phyloP scores from a whole-genome alignment of 345 rosid species.

The Salix brachista region DNA sequence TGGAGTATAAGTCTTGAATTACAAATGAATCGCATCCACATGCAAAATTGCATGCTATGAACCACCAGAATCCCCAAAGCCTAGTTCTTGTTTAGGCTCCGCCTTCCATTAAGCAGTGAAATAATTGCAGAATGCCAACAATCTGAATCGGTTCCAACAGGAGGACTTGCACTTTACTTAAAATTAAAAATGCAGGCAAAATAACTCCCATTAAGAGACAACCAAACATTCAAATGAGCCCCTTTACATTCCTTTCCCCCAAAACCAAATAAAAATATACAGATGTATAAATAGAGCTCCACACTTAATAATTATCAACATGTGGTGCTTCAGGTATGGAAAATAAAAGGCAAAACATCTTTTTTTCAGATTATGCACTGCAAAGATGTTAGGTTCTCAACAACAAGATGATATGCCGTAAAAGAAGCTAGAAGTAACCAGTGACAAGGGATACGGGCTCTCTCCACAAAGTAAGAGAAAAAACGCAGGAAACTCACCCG shows the following conservation, averaged over 20 bases:
- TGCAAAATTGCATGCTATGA: neutral
- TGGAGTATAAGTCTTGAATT: neutral
- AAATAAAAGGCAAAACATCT: neutral
- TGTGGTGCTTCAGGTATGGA: neutral
- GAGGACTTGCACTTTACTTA: neutral
- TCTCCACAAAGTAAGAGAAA: neutral
- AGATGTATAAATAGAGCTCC: neutral
- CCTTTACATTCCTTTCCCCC: neutral
- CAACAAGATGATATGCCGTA: neutral
- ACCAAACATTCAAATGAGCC: neutral
- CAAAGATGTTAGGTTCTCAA: neutral
- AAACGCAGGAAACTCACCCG: slow-evolving; percentile 38
- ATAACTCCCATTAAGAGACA: neutral
- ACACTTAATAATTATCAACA: neutral
- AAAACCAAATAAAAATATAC: neutral
- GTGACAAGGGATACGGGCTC: neutral
- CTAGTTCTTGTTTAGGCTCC: neutral
- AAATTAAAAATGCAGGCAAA: neutral
- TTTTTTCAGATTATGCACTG: neutral
- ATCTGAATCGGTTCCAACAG: neutral
- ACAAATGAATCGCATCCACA: neutral
- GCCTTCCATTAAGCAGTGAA: neutral
- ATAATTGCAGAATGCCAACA: neutral
- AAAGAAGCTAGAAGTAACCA: neutral
- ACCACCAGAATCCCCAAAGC: neutral